Conservation (phyloP, 2,329 filamentous ascomycete species). For the Alternaria panax region DNA sequence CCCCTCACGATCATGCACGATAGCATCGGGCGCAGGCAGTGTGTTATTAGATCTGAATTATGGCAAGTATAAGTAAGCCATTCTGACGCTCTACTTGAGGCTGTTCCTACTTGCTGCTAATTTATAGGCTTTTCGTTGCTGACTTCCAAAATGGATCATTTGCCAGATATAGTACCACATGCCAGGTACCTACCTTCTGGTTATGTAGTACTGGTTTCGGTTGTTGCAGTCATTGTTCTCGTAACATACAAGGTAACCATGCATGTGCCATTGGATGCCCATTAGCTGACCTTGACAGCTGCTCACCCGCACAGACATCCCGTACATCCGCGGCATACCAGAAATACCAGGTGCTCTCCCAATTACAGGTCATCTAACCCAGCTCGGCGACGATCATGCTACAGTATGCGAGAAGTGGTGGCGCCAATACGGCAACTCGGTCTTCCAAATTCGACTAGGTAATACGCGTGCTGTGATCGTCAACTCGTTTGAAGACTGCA, state of each 20-base stretch:
- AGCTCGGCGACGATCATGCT: constrained; percentile 63
- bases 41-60: background rate
- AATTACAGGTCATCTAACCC: constrained; percentile 59
- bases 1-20: constrained; percentile 20
- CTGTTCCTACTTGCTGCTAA: background rate
- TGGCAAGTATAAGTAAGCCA: constrained; percentile 1
- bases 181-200: constrained; percentile 2
- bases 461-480: constrained; percentile 62
- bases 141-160: constrained; percentile 1
- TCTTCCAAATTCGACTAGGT: constrained; percentile 62
- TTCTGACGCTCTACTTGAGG: background rate
- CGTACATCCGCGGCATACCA: constrained; percentile 58
- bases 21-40: background rate
- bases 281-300: constrained; percentile 3
- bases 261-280: background rate
- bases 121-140: background rate
- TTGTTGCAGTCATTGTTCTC: background rate
- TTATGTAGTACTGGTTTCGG: background rate
- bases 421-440: constrained; percentile 56
- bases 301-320: constrained; percentile 55
- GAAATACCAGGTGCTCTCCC: constrained; percentile 61
- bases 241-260: constrained; percentile 10
- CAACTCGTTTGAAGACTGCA: constrained; percentile 62
- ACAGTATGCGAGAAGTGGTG: constrained; percentile 61
- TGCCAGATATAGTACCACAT: constrained; percentile 5